Evolutionary conservation across 2,329 filamentous ascomycete genomes (phyloP).

Genomic region (Sclerotinia spermophila): DNA sequence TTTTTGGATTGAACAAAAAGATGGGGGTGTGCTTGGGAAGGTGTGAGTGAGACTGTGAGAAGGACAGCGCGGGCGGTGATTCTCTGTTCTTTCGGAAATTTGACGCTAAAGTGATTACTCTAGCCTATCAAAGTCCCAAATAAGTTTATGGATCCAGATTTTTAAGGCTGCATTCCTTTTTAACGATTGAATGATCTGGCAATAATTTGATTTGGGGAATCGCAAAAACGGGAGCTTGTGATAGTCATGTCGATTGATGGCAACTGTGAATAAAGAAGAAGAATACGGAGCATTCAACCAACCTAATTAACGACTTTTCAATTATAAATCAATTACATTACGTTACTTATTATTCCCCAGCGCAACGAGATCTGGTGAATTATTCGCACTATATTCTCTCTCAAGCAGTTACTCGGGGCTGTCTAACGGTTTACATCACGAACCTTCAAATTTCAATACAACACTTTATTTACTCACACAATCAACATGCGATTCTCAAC

Average conservation of each 20-base stretch:
- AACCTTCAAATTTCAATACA: background rate
- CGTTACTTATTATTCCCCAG: background rate
- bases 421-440: background rate
- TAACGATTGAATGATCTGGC: slow-evolving; percentile 5
- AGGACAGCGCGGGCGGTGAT: slow-evolving; percentile 27
- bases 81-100: slow-evolving; percentile 21
- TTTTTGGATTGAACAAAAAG: slow-evolving; percentile 19
- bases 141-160: slow-evolving; percentile 16
- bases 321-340: background rate
- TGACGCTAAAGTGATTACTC: slow-evolving; percentile 15
- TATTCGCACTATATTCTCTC: background rate
- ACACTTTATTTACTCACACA: background rate
- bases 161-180: slow-evolving; percentile 1
- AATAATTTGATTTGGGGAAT: background rate
- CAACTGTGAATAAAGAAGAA: background rate
- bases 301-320: background rate
- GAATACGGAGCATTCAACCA: background rate
- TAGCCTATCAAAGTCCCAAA: slow-evolving; percentile 15
- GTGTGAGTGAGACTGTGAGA: slow-evolving; percentile 16
- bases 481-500: slow-evolving; percentile 36
- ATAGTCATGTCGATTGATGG: background rate
- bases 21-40: slow-evolving; percentile 18
- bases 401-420: background rate
- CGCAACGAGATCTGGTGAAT: background rate
- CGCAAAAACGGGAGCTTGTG: background rate